Percentiles rank a stretch among this genome's conserved stretches.
These are phyloP conservation scores for Podospora pseudopauciseta DNA, from an alignment of 495 filamentous ascomycete genomes.

Conservation along the genomic window DNA sequence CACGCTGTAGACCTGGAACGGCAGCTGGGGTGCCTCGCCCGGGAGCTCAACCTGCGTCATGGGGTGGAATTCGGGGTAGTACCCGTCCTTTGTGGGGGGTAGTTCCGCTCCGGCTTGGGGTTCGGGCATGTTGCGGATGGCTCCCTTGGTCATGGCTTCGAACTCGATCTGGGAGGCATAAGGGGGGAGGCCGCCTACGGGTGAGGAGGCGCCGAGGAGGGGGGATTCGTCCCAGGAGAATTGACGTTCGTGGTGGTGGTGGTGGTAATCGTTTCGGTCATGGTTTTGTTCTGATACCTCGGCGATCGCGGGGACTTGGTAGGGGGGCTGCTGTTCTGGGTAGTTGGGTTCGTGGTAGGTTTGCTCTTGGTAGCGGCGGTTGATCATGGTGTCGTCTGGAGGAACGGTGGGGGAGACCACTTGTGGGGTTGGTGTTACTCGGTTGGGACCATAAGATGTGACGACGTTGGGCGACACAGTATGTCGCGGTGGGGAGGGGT, in stretches of 20 bases:
- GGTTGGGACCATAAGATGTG: conserved; percentile 35
- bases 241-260: conserved; percentile 14
- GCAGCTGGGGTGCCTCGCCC: conserved; percentile 26
- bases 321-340: neutral
- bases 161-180: conserved; percentile 32
- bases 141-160: conserved; percentile 33
- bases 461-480: conserved; percentile 17
- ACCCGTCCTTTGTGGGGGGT: conserved; percentile 38
- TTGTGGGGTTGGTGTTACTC: conserved; percentile 31
- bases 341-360: neutral
- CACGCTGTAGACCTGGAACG: conserved; percentile 21
- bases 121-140: conserved; percentile 29
- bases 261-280: neutral
- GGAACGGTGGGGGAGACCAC: conserved; percentile 30
- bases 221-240: conserved; percentile 27
- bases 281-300: neutral
- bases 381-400: conserved; percentile 27
- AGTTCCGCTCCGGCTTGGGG: conserved; percentile 32
- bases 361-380: conserved; percentile 14
- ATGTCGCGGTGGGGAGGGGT: conserved; percentile 21
- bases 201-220: conserved; percentile 13
- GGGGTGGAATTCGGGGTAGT: conserved; percentile 24
- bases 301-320: conserved; percentile 6
- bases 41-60: conserved; percentile 33
- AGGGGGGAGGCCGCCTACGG: conserved; percentile 29